Conservation (phyloP, 1,284 basidiomycete species). For the Xanthoconium separans region DNA sequence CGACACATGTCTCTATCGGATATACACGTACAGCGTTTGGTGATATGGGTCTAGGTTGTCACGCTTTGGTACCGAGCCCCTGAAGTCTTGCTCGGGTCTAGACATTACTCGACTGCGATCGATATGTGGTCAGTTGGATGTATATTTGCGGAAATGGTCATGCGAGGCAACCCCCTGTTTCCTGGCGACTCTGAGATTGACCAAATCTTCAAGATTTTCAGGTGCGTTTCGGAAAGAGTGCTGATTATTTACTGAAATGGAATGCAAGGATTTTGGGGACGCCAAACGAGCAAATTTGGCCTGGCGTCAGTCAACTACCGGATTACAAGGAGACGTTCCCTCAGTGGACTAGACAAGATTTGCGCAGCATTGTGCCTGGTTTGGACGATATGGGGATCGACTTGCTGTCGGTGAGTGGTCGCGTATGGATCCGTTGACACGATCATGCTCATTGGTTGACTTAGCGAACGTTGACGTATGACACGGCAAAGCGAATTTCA, state of each 20-base stretch:
- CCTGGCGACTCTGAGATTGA: constrained; percentile 99
- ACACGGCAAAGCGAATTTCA: constrained; percentile 92
- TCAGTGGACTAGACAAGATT: constrained; percentile 80
- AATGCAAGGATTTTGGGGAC: constrained; percentile 83
- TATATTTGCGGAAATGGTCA: constrained; percentile 92
- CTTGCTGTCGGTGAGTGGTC: constrained; percentile 62
- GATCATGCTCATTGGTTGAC: neutral
- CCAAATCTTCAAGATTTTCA: constrained; percentile 99
- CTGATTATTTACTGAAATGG: constrained; percentile 7
- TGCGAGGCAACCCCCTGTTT: constrained; percentile 87
- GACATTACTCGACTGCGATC: constrained; percentile 95
- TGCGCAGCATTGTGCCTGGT: constrained; percentile 64
- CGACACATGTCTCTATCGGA: constrained; percentile 5
- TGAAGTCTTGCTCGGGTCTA: constrained; percentile 92
- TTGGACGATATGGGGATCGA: constrained; percentile 77
- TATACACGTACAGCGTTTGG: constrained; percentile 2
- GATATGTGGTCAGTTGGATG: constrained; percentile 99
- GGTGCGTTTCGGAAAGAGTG: constrained; percentile 49
- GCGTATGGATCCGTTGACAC: neutral
- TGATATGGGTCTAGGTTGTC: constrained; percentile 70
- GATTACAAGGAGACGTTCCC: constrained; percentile 99
- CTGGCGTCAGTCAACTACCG: constrained; percentile 84
- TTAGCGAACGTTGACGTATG: constrained; percentile 84
- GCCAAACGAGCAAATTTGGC: constrained; percentile 92
- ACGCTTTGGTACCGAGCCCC: constrained; percentile 99